Conservation (phyloP, 2,329 filamentous ascomycete genomes). For the Pleurostoma richardsiae region DNA sequence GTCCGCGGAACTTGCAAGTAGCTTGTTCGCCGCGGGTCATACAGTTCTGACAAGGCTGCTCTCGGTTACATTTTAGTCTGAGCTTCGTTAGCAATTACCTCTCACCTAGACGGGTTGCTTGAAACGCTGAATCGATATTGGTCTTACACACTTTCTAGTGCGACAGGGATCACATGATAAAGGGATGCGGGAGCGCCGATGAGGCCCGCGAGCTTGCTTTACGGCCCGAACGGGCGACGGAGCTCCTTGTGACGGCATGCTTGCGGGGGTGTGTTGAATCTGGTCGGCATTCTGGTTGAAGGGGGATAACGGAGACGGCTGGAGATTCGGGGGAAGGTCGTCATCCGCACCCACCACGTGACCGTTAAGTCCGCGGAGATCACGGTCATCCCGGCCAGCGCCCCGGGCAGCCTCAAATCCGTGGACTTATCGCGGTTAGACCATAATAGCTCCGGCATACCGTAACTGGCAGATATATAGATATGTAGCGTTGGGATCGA, state of each 20-base stretch:
- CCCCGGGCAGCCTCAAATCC: background rate
- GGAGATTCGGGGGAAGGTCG: too few relatives aligned
- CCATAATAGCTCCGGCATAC: too few relatives aligned
- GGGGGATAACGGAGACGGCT: too few relatives aligned
- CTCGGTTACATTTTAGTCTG: constrained; percentile 21
- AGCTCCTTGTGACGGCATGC: too few relatives aligned
- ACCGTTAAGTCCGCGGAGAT: constrained; percentile 8
- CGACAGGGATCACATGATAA: constrained; percentile 16
- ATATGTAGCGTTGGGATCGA: too few relatives aligned
- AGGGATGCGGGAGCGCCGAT: constrained; percentile 11
- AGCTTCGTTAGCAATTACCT: constrained; percentile 1
- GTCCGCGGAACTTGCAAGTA: constrained; percentile 15
- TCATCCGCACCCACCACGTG: too few relatives aligned
- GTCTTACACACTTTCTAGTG: constrained; percentile 11
- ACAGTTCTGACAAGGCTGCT: constrained; percentile 21
- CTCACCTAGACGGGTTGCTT: background rate
- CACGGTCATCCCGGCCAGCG: background rate
- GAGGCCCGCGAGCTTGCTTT: constrained; percentile 1
- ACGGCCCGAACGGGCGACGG: background rate
- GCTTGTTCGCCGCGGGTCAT: constrained; percentile 12
- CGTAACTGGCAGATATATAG: too few relatives aligned
- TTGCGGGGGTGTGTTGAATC: too few relatives aligned
- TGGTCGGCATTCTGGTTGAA: too few relatives aligned
- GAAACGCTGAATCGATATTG: background rate
- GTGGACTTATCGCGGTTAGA: background rate